These are phyloP conservation scores for Murraya koenigii DNA, from an alignment of 345 rosid genomes.

Conservation along the genomic window DNA sequence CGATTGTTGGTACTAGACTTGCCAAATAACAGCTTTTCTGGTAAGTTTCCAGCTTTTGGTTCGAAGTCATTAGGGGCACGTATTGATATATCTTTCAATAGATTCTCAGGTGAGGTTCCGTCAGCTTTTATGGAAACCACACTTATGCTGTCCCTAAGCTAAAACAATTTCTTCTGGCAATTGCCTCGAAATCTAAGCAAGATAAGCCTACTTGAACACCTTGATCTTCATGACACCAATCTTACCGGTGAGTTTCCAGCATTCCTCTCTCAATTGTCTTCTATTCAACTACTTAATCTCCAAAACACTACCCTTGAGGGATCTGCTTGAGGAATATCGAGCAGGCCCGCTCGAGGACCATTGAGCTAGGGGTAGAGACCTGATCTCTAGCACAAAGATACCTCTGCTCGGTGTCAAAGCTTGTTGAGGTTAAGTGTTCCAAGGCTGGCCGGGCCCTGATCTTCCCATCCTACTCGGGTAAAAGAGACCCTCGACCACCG, in stretches of 20 bases:
- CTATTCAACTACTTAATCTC: slow-evolving; percentile 33
- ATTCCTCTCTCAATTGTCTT: slow-evolving; percentile 20
- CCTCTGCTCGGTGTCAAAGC: no score
- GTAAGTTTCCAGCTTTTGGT: slow-evolving; percentile 29
- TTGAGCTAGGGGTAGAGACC: no score
- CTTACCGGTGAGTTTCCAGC: slow-evolving; percentile 31
- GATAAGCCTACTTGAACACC: slow-evolving; percentile 16
- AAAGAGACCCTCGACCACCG: no score
- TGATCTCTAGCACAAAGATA: no score
- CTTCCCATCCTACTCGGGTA: no score
- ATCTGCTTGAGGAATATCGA: no score
- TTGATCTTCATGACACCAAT: slow-evolving; percentile 42
- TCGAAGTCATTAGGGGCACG: not conserved
- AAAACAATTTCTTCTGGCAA: slow-evolving; percentile 23
- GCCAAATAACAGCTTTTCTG: slow-evolving; percentile 29
- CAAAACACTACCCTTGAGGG: slow-evolving; percentile 31
- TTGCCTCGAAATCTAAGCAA: slow-evolving; percentile 23
- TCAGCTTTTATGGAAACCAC: not conserved
- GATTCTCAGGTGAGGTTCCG: slow-evolving; percentile 32
- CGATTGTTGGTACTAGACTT: slow-evolving; percentile 21
- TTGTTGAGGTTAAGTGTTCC: no score
- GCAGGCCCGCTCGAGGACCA: no score
- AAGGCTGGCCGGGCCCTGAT: no score
- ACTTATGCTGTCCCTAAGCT: slow-evolving; percentile 14
- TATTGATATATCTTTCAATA: slow-evolving; percentile 13